Conservation (phyloP, 2,329 filamentous ascomycete genomes). For the Sporothrix schenckii region DNA sequence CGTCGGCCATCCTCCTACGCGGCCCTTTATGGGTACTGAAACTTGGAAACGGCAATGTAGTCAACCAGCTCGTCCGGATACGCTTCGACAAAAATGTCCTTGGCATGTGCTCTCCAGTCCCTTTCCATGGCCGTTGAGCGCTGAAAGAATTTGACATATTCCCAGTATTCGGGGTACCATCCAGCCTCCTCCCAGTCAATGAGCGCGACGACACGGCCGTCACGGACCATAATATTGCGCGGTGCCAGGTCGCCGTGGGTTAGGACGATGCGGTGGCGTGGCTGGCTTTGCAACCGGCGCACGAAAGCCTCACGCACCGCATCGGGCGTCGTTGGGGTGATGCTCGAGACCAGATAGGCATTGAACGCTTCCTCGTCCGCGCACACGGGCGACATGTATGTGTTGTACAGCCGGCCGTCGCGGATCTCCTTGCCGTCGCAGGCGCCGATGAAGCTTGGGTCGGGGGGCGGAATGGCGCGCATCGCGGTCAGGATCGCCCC, state of each 20-base stretch:
- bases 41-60: conserved; percentile 35
- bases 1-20: too few species aligned
- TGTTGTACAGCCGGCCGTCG: conserved; percentile 37
- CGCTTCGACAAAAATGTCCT: conserved; percentile 38
- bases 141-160: conserved; percentile 44
- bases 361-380: conserved; percentile 39
- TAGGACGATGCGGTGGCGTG: conserved; percentile 46
- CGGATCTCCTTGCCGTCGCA: conserved; percentile 40
- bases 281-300: conserved; percentile 35
- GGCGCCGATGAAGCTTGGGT: conserved; percentile 36
- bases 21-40: not conserved
- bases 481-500: conserved; percentile 38
- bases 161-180: conserved; percentile 52
- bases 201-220: conserved; percentile 47
- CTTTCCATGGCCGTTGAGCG: conserved; percentile 30
- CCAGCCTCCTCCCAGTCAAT: conserved; percentile 54
- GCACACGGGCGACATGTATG: conserved; percentile 37
- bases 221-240: conserved; percentile 50
- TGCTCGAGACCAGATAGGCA: conserved; percentile 36
- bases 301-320: conserved; percentile 38
- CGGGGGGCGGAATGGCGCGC: conserved; percentile 37
- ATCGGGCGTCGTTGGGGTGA: conserved; percentile 35
- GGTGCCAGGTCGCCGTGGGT: conserved; percentile 56
- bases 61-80: conserved; percentile 41
- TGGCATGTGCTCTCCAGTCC: conserved; percentile 37